Evolutionary conservation across 78 protist species (phyloP).

Genomic region (Pigoraptor vietnamica): DNA sequence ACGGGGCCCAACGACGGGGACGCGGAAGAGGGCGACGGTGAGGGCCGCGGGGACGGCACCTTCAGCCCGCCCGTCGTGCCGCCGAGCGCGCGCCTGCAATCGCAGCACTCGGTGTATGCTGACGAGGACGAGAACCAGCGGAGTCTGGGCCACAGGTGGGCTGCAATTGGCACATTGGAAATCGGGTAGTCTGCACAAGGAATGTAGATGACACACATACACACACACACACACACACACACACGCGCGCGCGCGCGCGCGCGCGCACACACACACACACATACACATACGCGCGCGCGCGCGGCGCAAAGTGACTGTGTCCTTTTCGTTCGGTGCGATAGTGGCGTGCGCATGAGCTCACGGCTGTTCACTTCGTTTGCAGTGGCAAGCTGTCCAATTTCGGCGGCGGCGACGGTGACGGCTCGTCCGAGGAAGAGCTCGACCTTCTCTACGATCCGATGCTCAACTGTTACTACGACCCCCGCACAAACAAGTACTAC

Average conservation of each 20-base stretch:
- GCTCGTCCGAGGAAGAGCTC: conserved; percentile 15
- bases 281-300: too few relatives aligned
- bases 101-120: neutral
- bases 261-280: too few relatives aligned
- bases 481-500: conserved; percentile 33
- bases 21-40: neutral
- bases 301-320: too few relatives aligned
- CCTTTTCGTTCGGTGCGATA: too few relatives aligned
- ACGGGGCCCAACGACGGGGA: neutral
- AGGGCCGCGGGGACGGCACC: neutral
- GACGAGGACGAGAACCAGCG: neutral
- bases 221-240: too few relatives aligned
- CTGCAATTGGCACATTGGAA: neutral
- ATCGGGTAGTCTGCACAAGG: too few relatives aligned
- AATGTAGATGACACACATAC: too few relatives aligned
- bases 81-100: neutral
- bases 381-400: neutral
- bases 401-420: neutral
- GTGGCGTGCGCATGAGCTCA: too few relatives aligned
- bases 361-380: too few relatives aligned
- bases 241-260: too few relatives aligned
- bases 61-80: neutral
- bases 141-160: neutral
- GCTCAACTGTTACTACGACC: conserved; percentile 52
- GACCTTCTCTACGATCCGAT: conserved; percentile 41